Evolutionary conservation across 257 asterid genomes (phyloP).

Genomic region (Sherardia arvensis): DNA sequence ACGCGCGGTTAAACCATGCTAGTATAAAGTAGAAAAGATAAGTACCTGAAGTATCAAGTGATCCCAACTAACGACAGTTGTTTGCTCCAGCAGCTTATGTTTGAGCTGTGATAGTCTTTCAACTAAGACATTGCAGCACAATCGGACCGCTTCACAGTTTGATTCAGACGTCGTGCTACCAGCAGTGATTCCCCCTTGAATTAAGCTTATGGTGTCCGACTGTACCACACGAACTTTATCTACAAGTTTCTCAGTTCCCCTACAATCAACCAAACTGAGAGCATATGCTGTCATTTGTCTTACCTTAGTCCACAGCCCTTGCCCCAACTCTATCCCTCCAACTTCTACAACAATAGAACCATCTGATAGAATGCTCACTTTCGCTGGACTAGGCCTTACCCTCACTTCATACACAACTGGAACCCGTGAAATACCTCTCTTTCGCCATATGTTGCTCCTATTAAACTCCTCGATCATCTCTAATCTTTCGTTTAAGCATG

Average conservation of each 20-base stretch:
- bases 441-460: constrained; percentile 32
- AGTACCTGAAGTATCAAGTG: constrained; percentile 45
- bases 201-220: constrained; percentile 57
- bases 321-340: constrained; percentile 77
- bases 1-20: too few species aligned
- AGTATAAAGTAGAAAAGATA: not conserved
- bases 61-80: constrained; percentile 45
- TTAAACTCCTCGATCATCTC: constrained; percentile 33
- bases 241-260: constrained; percentile 34
- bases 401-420: constrained; percentile 34
- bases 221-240: constrained; percentile 64
- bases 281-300: constrained; percentile 56
- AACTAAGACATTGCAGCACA: constrained; percentile 55
- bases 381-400: constrained; percentile 43
- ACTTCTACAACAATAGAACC: constrained; percentile 72
- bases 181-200: constrained; percentile 60
- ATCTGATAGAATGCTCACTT: constrained; percentile 61
- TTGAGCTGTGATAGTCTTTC: constrained; percentile 43
- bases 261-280: constrained; percentile 39
- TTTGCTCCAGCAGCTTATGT: constrained; percentile 39
- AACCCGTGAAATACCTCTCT: constrained; percentile 65
- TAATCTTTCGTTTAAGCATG: constrained; percentile 33
- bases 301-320: constrained; percentile 79
- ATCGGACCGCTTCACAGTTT: constrained; percentile 65
- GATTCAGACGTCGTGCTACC: constrained; percentile 82